Base-by-base conservation (phyloP, 345 rosid genomes). In the Heritiera littoralis region DNA sequence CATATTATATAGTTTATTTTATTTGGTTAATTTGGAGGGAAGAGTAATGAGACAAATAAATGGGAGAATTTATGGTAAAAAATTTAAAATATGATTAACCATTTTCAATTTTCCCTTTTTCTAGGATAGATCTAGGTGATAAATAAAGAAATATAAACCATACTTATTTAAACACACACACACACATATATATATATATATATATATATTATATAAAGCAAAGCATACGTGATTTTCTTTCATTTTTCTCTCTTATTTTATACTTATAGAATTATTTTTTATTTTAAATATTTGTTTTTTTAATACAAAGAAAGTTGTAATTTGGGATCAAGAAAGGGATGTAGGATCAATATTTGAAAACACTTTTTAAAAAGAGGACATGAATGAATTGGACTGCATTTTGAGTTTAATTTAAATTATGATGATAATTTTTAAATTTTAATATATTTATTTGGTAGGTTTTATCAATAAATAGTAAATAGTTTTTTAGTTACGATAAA, bases 41-140 rank as follows among this genome's bases (percentile, higher is more conserved):
- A 54, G 58, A 54, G 58, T 54, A 54, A 54, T 55, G 3, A 18
- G 30, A 18, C 48, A 73, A 73, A 73, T 13, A n/a, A 73, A 18
- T 55, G 45, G 6, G 17, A 38, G 17, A 72, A 54, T 35, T 35
- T 55, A 55, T 51, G 41, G 6, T 20, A 46, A 52, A 3, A 28
- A 9, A 18, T 73, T 73, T 55, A 55, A 73, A 41, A 38, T 73
- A 72, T 3, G 66, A 1, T 7, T 38, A 15, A 15, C n/a, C 17
- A 14, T 65, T 65, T 65, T 65, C 11, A 2, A 38, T 38, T 73
- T 38, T 38, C 9, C 18, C 18, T 55, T 55, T 73, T 12, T 18
- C 76, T 10, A 38, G 76, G 55, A 55, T 73, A 56, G 77, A 73
- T 73, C 77, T 73, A 38, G 61, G 30, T 54, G 13, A 7, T 15